Conservation (phyloP, 257 asterid genomes). For the Craterostigma plantagineum region DNA sequence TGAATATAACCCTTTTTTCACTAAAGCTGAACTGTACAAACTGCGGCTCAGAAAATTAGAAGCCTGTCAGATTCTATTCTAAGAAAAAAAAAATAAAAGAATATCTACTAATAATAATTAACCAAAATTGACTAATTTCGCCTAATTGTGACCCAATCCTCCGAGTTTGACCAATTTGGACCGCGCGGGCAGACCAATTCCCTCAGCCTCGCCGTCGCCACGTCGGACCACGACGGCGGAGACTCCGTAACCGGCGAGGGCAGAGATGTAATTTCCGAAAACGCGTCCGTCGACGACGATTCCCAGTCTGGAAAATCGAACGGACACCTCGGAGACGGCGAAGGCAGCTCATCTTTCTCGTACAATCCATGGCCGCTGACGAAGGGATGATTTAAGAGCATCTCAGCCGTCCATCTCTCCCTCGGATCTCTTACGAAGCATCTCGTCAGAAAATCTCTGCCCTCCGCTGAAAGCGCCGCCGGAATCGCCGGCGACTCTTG, state of each 20-base stretch:
- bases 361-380: constrained; percentile 6
- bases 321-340: constrained; percentile 37
- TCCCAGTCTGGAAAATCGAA: constrained; percentile 42
- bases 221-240: constrained; percentile 7
- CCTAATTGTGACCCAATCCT: constrained; percentile 24
- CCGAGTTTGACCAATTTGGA: constrained; percentile 24
- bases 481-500: constrained; percentile 52
- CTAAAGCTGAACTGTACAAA: too few species aligned
- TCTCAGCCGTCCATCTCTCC: constrained; percentile 61
- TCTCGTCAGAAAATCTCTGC: constrained; percentile 28
- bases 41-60: too few species aligned
- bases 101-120: too few species aligned
- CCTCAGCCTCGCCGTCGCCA: constrained; percentile 22
- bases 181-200: constrained; percentile 9
- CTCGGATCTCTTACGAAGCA: constrained; percentile 33
- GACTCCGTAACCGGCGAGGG: constrained; percentile 13
- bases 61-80: too few species aligned
- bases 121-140: constrained; percentile 3
- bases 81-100: too few species aligned
- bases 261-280: constrained; percentile 9
- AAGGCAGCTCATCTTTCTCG: not conserved
- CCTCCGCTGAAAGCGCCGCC: constrained; percentile 21
- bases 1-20: too few species aligned
- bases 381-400: constrained; percentile 46
- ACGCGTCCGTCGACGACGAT: not conserved